phyloP scores from a whole-genome alignment of 2,329 filamentous ascomycete species.

The Herpotrichia juniperi region DNA sequence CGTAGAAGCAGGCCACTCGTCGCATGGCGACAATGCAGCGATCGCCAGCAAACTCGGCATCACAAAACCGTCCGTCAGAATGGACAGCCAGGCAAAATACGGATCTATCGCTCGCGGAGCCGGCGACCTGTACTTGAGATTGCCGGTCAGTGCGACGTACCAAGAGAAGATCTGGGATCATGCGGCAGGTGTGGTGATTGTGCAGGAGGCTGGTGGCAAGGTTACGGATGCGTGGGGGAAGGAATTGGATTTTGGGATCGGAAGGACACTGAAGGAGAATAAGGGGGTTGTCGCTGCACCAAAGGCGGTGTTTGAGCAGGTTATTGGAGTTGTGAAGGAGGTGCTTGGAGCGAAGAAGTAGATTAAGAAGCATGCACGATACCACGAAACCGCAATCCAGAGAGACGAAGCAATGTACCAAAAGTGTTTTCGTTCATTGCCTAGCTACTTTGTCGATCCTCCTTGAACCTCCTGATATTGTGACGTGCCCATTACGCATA shows the following conservation, averaged over 20 bases:
- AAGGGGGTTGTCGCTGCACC: slow-evolving; percentile 94
- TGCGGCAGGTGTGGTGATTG: slow-evolving; percentile 91
- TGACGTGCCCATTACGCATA: too few species aligned
- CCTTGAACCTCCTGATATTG: too few species aligned
- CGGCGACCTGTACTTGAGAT: slow-evolving; percentile 89
- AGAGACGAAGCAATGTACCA: too few species aligned
- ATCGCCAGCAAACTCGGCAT: slow-evolving; percentile 88
- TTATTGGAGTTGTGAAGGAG: slow-evolving; percentile 81
- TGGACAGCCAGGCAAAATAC: slow-evolving; percentile 99
- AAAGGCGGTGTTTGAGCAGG: slow-evolving; percentile 72
- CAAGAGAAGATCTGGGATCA: slow-evolving; percentile 99
- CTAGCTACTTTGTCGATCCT: too few species aligned
- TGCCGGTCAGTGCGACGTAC: slow-evolving; percentile 86
- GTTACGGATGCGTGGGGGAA: slow-evolving; percentile 90
- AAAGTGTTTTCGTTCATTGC: too few species aligned
- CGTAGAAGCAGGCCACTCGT: slow-evolving; percentile 90
- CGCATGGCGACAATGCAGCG: slow-evolving; percentile 83
- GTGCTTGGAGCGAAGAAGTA: slow-evolving; percentile 62
- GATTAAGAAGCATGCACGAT: background rate
- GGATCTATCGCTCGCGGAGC: slow-evolving; percentile 92
- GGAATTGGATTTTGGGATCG: slow-evolving; percentile 82
- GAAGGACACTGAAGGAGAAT: slow-evolving; percentile 85
- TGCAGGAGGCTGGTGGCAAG: slow-evolving; percentile 88
- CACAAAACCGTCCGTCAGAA: slow-evolving; percentile 84
- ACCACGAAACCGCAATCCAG: background rate